Evolutionary conservation across 352 stramenopile genomes (phyloP).

Genomic region (Thalassiosira delicatula): DNA sequence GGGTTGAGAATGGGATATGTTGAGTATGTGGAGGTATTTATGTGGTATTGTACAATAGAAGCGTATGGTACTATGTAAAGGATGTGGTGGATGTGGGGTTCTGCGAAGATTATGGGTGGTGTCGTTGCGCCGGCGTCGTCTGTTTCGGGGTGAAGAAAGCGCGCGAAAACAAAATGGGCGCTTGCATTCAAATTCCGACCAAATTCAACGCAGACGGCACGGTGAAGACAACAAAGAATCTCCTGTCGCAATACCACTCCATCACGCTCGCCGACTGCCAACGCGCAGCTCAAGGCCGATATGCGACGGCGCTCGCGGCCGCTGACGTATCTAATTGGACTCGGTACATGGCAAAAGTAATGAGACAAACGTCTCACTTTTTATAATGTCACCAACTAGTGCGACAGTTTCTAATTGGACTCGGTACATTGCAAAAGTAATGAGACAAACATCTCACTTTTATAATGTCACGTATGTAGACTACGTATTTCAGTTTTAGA

Average conservation of each 20-base stretch:
- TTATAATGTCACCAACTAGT: not conserved
- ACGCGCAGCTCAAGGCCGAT: not conserved
- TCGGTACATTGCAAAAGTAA: not conserved
- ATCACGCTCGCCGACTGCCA: not conserved
- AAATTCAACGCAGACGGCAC: not conserved
- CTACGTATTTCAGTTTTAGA: too few relatives aligned
- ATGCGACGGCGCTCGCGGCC: not conserved
- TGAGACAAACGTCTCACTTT: not conserved
- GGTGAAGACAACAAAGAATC: not conserved
- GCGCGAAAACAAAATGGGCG: not conserved
- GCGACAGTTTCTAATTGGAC: not conserved
- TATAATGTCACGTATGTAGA: not conserved
- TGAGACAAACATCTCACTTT: not conserved
- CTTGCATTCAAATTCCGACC: not conserved
- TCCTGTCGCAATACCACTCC: conserved; percentile 2
- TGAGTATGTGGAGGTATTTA: too few relatives aligned
- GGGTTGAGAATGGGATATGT: too few relatives aligned
- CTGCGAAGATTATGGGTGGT: too few relatives aligned
- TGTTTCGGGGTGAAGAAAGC: too few relatives aligned
- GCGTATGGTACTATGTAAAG: too few relatives aligned
- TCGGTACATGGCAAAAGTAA: too few relatives aligned
- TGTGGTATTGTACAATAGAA: too few relatives aligned
- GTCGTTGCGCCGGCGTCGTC: too few relatives aligned
- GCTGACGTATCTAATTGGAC: not conserved
- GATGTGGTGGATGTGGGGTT: too few relatives aligned